A percentile compares a stretch with the other conserved stretches of the same genome.
These are phyloP conservation scores for Mucor mucedo DNA, from an alignment of 371 early-diverging fungal genomes.

Conservation along the genomic window DNA sequence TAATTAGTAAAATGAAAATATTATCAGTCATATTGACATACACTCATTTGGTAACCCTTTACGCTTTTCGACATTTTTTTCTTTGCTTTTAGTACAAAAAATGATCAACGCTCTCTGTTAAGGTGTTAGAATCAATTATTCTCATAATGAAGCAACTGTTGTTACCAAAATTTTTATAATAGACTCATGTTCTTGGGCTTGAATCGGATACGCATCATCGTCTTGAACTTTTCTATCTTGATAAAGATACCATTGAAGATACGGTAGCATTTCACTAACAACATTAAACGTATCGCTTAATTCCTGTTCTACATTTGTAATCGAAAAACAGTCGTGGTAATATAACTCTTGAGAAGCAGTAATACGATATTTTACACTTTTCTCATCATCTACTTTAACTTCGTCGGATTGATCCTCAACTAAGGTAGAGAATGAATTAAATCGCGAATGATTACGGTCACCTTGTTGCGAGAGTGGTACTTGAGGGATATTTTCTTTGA, in stretches of 20 bases:
- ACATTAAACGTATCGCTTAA: slow-evolving; percentile 39
- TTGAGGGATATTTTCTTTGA: not conserved
- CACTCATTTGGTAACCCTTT: slow-evolving; percentile 48
- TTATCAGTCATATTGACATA: not conserved
- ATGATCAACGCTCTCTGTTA: slow-evolving; percentile 44
- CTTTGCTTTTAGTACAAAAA: slow-evolving; percentile 55
- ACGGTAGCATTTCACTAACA: slow-evolving; percentile 43
- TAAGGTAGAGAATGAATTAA: not conserved
- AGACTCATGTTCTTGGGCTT: not conserved
- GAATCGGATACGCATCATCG: not conserved
- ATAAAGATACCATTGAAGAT: slow-evolving; percentile 30
- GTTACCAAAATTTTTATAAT: not conserved
- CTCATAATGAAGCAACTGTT: not conserved
- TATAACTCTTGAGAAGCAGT: slow-evolving; percentile 42
- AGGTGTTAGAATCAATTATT: not conserved
- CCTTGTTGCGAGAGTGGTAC: not conserved
- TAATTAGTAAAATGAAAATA: not conserved
- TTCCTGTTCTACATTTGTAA: slow-evolving; percentile 36
- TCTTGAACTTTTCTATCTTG: not conserved
- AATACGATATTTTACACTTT: slow-evolving; percentile 15
- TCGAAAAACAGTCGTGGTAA: slow-evolving; percentile 51
- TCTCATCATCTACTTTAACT: not conserved
- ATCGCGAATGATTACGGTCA: not conserved
- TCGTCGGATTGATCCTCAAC: not conserved
- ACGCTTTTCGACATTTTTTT: slow-evolving; percentile 44